Conservation (phyloP, 495 filamentous ascomycete species). For the Astrothelium subdiscretum region DNA sequence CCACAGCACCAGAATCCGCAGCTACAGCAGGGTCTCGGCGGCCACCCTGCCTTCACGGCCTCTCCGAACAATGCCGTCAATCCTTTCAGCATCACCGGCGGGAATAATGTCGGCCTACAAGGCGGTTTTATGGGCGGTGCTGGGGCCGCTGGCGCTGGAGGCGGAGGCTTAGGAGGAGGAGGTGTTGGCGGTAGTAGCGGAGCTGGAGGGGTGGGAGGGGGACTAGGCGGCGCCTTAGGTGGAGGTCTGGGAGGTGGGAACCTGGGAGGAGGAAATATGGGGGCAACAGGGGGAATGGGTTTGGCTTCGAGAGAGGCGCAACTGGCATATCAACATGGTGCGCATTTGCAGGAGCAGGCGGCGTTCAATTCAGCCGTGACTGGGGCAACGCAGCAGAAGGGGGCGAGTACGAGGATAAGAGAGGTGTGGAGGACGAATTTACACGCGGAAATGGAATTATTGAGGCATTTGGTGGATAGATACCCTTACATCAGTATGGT, state of each 20-base stretch:
- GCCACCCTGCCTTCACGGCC: slow-evolving; percentile 45
- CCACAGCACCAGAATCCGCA: slow-evolving; percentile 31
- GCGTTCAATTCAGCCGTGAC: slow-evolving; percentile 18
- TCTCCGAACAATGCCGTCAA: neutral
- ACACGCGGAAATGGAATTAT: slow-evolving; percentile 70
- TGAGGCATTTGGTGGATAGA: slow-evolving; percentile 71
- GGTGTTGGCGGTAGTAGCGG: slow-evolving; percentile 44
- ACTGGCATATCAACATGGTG: slow-evolving; percentile 72
- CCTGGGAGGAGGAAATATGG: neutral
- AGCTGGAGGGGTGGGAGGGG: slow-evolving; percentile 13
- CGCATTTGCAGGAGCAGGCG: slow-evolving; percentile 57
- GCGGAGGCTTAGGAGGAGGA: slow-evolving; percentile 16
- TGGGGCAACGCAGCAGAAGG: slow-evolving; percentile 40
- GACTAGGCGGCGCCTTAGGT: slow-evolving; percentile 5
- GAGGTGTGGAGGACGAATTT: slow-evolving; percentile 93
- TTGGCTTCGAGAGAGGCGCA: slow-evolving; percentile 83
- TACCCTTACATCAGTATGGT: slow-evolving; percentile 98
- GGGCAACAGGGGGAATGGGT: slow-evolving; percentile 45
- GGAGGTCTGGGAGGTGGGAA: neutral
- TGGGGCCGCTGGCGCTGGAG: neutral
- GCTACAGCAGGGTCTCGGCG: slow-evolving; percentile 38
- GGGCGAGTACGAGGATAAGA: slow-evolving; percentile 50
- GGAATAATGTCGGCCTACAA: neutral
- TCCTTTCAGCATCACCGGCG: neutral
- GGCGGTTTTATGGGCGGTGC: neutral